Evolutionary conservation across 805 yeast genomes (phyloP).

Genomic region (Monosporozyma yasuniensis): DNA sequence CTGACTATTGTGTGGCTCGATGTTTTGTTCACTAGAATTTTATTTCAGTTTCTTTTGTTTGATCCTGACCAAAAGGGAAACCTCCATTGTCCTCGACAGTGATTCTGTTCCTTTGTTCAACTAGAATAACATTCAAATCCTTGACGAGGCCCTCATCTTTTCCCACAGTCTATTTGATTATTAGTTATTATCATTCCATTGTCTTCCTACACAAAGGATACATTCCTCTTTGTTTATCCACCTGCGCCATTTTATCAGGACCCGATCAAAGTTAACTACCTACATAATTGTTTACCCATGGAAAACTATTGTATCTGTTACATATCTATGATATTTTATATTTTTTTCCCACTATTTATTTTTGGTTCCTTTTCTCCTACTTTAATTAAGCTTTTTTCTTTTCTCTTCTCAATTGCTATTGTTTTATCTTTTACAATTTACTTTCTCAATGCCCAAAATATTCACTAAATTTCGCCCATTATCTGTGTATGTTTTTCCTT

Average conservation of each 20-base stretch:
- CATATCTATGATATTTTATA: neutral
- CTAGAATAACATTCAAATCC: too few relatives aligned
- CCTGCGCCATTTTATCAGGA: slow-evolving; percentile 1
- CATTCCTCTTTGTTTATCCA: neutral
- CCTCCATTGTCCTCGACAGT: too few relatives aligned
- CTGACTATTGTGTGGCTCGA: too few relatives aligned
- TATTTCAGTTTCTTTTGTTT: too few relatives aligned
- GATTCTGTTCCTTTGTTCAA: too few relatives aligned
- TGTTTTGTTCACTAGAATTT: too few relatives aligned
- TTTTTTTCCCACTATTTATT: neutral
- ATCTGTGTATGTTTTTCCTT: neutral
- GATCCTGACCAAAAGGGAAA: too few relatives aligned
- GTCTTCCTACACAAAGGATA: neutral
- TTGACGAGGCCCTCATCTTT: too few relatives aligned
- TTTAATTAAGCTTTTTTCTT: neutral
- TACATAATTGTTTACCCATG: neutral
- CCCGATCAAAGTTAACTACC: neutral
- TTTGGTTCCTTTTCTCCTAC: neutral
- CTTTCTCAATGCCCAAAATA: neutral
- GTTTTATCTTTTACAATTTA: neutral
- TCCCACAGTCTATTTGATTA: too few relatives aligned
- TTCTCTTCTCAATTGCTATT: neutral
- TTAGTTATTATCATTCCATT: neutral
- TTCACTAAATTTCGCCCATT: neutral
- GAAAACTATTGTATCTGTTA: neutral